Percentiles rank a stretch among this genome's conserved stretches.
Conservation (phyloP, 2,329 filamentous ascomycete species). For the Nothophoma quercina region DNA sequence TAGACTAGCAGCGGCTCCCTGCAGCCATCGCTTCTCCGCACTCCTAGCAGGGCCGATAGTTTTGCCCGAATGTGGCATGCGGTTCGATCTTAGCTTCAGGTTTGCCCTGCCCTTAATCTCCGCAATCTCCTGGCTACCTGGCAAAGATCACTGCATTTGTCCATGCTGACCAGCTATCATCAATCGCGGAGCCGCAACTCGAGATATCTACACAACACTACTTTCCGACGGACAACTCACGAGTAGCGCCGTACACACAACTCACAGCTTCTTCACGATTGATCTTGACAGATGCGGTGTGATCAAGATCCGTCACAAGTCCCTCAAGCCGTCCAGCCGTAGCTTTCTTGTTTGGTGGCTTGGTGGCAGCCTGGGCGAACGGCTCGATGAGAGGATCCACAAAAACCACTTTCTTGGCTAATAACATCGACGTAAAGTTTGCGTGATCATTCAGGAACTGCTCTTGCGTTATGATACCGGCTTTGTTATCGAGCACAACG, state of each 20-base stretch:
- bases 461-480: not conserved
- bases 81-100: not conserved
- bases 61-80: not conserved
- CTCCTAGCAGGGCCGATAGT: not conserved
- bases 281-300: not conserved
- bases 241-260: too few relatives aligned
- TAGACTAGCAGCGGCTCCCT: constrained; percentile 2
- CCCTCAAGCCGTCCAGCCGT: not conserved
- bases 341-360: constrained; percentile 8
- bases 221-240: constrained; percentile 4
- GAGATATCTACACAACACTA: not conserved
- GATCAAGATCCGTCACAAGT: not conserved
- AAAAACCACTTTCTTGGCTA: not conserved
- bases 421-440: not conserved
- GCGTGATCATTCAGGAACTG: not conserved
- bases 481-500: too few relatives aligned
- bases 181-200: constrained; percentile 1
- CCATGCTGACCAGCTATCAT: not conserved
- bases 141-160: constrained; percentile 7
- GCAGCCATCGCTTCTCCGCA: constrained; percentile 9
- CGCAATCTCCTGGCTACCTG: constrained; percentile 8
- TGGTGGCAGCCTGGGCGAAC: constrained; percentile 1
- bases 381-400: not conserved
- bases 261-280: not conserved
- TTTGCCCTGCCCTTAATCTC: not conserved